Evolutionary conservation across 345 rosid species (phyloP).

Genomic region (Erucastrum elatum): DNA sequence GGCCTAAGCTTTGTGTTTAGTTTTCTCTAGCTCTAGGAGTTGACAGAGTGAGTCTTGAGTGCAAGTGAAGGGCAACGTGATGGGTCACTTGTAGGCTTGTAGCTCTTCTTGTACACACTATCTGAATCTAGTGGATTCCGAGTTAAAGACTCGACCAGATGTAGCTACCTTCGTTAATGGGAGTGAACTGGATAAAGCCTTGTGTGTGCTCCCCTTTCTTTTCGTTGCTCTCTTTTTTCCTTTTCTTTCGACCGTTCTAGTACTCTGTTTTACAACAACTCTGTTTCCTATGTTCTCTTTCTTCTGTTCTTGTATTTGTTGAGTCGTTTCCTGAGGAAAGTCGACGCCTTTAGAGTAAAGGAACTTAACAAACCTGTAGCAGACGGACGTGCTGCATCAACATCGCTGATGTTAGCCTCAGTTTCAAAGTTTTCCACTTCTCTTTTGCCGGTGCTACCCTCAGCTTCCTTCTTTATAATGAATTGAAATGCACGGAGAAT

Average conservation of each 20-base stretch:
- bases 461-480: too few relatives aligned
- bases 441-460: too few relatives aligned
- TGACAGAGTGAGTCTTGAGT: neutral
- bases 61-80: neutral
- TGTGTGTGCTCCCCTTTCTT: neutral
- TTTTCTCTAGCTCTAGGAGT: neutral
- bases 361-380: neutral
- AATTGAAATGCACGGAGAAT: too few relatives aligned
- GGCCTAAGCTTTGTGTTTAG: neutral
- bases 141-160: neutral
- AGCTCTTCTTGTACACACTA: neutral
- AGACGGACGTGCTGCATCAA: too few relatives aligned
- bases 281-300: neutral
- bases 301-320: neutral
- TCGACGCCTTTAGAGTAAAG: neutral
- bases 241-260: neutral
- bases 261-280: neutral
- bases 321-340: neutral
- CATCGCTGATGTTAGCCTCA: too few relatives aligned
- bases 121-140: neutral
- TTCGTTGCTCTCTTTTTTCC: neutral
- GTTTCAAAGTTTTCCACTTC: too few relatives aligned
- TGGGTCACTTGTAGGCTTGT: neutral
- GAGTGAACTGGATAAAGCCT: neutral
- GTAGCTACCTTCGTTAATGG: neutral